Conservation (phyloP, 306 rosid species). For the Castanea sativa region DNA sequence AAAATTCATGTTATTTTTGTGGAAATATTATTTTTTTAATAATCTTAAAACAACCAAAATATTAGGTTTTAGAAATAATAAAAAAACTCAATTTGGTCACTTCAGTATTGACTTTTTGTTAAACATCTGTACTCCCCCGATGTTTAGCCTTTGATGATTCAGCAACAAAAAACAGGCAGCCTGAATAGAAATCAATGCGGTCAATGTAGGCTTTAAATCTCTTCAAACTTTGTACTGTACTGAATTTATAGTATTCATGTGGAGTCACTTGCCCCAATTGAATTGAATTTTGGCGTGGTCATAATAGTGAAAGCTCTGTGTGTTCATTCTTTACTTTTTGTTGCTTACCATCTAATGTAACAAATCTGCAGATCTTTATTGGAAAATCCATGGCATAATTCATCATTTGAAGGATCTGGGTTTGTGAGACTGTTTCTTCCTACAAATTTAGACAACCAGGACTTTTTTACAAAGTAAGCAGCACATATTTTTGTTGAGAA, state of each 20-base stretch:
- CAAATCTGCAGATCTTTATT: constrained; percentile 67
- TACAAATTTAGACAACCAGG: constrained; percentile 76
- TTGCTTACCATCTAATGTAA: constrained; percentile 24
- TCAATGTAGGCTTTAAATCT: not conserved
- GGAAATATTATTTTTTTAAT: not conserved
- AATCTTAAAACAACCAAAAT: not conserved
- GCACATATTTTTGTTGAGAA: constrained; percentile 16
- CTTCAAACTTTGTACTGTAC: not conserved
- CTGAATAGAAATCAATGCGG: not conserved
- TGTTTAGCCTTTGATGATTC: not conserved
- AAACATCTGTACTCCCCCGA: not conserved
- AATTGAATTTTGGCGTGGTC: not conserved
- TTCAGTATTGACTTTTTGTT: not conserved
- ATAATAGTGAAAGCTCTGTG: not conserved
- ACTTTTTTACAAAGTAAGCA: constrained; percentile 82
- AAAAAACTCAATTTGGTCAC: not conserved
- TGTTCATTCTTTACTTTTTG: constrained; percentile 10
- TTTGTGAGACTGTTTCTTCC: constrained; percentile 95
- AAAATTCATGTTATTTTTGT: not conserved
- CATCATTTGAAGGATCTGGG: constrained; percentile 98
- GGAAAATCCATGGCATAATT: constrained; percentile 99
- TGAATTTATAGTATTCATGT: not conserved
- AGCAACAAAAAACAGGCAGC: not conserved
- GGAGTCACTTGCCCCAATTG: not conserved
- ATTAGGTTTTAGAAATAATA: not conserved